Percentiles rank a stretch among this genome's conserved stretches.
phyloP scores from a whole-genome alignment of 495 filamentous ascomycete species.

The Penicillium pancosmium region DNA sequence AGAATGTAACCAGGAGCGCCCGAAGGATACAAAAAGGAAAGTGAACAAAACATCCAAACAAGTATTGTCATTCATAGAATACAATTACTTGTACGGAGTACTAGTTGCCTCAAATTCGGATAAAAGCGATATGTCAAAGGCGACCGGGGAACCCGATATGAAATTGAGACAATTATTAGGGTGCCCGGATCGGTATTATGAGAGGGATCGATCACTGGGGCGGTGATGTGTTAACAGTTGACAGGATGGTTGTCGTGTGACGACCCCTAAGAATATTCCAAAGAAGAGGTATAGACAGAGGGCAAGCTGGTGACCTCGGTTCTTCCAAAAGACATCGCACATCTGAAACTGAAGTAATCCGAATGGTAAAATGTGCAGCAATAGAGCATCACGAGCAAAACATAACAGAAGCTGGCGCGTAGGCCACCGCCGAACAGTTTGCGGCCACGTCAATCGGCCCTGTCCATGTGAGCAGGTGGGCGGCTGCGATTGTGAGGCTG shows the following conservation, averaged over 20 bases:
- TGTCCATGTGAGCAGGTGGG: constrained; percentile 27
- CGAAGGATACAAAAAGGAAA: background rate
- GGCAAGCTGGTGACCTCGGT: background rate
- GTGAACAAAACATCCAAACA: background rate
- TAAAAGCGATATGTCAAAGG: constrained; percentile 9
- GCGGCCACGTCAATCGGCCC: constrained; percentile 29
- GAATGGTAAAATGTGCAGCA: background rate
- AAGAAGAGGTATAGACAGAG: background rate
- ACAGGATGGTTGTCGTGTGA: constrained; percentile 29
- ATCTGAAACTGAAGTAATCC: background rate
- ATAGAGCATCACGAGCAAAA: constrained; percentile 17
- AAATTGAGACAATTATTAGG: constrained; percentile 3
- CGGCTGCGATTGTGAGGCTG: constrained; percentile 23
- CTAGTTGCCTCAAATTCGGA: background rate
- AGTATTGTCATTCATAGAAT: constrained; percentile 12
- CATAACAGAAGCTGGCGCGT: constrained; percentile 1
- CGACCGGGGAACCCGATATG: constrained; percentile 13
- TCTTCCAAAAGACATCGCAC: background rate
- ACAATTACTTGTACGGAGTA: constrained; percentile 13
- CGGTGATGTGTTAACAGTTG: constrained; percentile 26
- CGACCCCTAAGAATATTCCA: background rate
- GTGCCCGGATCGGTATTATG: background rate
- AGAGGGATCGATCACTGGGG: constrained; percentile 14
- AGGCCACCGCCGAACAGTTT: constrained; percentile 17
- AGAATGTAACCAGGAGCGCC: background rate